These are phyloP conservation scores for Massarina eburnea DNA, from an alignment of 2,329 filamentous ascomycete genomes.

Conservation along the genomic window DNA sequence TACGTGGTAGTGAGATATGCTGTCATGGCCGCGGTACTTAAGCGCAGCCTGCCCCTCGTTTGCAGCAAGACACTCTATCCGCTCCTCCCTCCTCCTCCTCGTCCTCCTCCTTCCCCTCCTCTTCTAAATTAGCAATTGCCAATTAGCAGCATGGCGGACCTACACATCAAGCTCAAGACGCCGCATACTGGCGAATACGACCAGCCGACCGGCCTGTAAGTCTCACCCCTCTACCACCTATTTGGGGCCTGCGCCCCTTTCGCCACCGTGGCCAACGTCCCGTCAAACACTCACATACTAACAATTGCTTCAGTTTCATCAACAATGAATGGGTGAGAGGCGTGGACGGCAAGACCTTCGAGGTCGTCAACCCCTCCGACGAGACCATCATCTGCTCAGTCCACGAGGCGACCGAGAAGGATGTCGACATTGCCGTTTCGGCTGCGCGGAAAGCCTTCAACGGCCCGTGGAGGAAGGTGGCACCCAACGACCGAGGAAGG, in stretches of 20 bases:
- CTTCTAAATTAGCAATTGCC: background rate
- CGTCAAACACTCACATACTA: constrained; percentile 5
- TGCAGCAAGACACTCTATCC: constrained; percentile 7
- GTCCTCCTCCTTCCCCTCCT: constrained; percentile 31
- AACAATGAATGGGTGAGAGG: constrained; percentile 88
- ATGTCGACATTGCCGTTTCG: constrained; percentile 75
- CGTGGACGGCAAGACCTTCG: constrained; percentile 85
- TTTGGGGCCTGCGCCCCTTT: background rate
- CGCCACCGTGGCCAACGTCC: background rate
- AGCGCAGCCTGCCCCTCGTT: constrained; percentile 21
- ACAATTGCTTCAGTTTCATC: constrained; percentile 66
- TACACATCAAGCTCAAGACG: constrained; percentile 65
- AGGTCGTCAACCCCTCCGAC: constrained; percentile 84
- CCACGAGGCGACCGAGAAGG: constrained; percentile 84
- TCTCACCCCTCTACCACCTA: constrained; percentile 13
- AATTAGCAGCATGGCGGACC: constrained; percentile 46
- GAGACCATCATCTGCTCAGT: constrained; percentile 85
- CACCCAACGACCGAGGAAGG: constrained; percentile 70
- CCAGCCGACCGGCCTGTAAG: constrained; percentile 58
- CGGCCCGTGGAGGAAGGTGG: constrained; percentile 66
- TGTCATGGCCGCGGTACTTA: constrained; percentile 29
- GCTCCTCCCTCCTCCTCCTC: constrained; percentile 14
- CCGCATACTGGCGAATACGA: constrained; percentile 63
- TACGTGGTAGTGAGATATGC: constrained; percentile 18
- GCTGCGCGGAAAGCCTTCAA: constrained; percentile 87